Evolutionary conservation across 768 basidiomycete genomes (phyloP), one percentile per base, ranked within the genome.

Genomic region (Scleroderma citrinum): DNA sequence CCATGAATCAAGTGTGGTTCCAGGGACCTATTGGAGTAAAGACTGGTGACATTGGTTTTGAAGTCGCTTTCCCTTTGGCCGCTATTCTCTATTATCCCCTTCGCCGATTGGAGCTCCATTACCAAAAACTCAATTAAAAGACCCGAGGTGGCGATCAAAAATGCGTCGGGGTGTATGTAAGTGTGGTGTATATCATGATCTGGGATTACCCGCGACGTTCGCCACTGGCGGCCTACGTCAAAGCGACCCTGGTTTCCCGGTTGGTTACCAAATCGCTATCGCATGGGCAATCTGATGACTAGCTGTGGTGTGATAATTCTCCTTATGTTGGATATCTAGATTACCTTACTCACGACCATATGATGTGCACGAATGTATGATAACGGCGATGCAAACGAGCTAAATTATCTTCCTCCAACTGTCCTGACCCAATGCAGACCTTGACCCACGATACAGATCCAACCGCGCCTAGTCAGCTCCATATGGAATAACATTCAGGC

Each of bases 1-100:
- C 71, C 44, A 90, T 90, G 80, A 68, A 76, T 49, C 85, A 91
- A 57, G 76, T 71, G 12, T 88, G 81, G 79, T 89, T 78, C 58
- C 64, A 68, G 3, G 87, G 87, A 1, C 86, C 85, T 0, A 80
- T 89, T 17, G 86, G 84, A 3, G 55, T 59, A 30, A 67, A 58
- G 7, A 72, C 82, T 12, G 87, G 87, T 2, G 87, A 90, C 62
- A 80, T 89, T 46, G 87, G 84, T 2, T 76, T 90, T 34, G 71
- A 85, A 50, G 64, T 81, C 13, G 83, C 82, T 0, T 78, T 83
- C 46, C 60, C 65, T 5, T 63, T 74, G 7, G 73, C 77, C 0
- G 68, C 61, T 12, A 16, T 77, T 32, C 54, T 77, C 31, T 87
- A 85, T 61, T 13, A 80, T 4, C 77, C 77, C 2, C 69, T 87